These are phyloP conservation scores for Neopestalotiopsis sp. DNA, from an alignment of 2,329 filamentous ascomycete genomes.

Conservation along the genomic window DNA sequence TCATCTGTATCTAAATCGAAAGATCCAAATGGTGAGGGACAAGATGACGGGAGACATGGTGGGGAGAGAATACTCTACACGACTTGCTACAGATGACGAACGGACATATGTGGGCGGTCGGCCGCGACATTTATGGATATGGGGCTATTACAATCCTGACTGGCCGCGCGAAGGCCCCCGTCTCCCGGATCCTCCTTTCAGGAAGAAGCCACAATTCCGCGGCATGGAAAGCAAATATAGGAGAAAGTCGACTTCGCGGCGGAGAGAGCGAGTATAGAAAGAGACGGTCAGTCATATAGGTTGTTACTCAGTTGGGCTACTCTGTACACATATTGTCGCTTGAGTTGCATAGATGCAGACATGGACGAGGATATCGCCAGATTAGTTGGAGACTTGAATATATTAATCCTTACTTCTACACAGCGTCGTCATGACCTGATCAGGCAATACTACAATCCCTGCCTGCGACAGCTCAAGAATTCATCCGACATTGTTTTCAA, in stretches of 20 bases:
- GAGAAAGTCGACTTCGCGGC: background rate
- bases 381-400: no score
- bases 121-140: background rate
- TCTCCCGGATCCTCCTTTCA: background rate
- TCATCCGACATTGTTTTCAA: background rate
- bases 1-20: background rate
- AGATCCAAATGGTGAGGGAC: background rate
- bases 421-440: background rate
- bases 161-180: background rate
- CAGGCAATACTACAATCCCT: background rate
- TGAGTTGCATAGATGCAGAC: no score
- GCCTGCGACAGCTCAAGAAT: background rate
- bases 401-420: no score
- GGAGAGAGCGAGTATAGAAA: no score
- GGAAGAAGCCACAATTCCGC: background rate
- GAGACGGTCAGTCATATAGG: no score
- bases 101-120: background rate
- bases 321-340: no score
- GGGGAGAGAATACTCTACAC: background rate
- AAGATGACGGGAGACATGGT: background rate
- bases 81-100: background rate
- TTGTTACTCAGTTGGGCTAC: no score
- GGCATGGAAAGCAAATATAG: background rate
- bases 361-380: no score
- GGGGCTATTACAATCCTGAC: background rate